A percentile compares a stretch with the other conserved stretches of the same genome.
These are phyloP conservation scores for Colletotrichum sp. DNA, from an alignment of 2,329 filamentous ascomycete species.

Conservation along the genomic window DNA sequence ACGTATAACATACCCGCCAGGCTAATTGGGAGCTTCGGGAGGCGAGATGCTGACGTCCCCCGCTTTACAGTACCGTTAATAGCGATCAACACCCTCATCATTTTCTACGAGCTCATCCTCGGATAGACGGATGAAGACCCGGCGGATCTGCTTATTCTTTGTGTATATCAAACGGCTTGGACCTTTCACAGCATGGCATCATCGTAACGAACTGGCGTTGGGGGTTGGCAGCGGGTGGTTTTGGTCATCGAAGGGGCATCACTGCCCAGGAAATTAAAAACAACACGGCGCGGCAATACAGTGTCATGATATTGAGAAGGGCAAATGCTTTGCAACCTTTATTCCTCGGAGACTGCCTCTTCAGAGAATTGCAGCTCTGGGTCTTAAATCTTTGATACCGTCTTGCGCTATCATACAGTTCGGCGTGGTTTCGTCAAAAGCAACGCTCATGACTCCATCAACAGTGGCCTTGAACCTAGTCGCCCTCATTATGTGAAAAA, in stretches of 20 bases:
- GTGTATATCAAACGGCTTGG: not conserved
- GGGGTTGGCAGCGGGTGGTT: not conserved
- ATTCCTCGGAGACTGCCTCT: not conserved
- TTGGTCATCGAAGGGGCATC: not conserved
- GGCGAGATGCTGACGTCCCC: not conserved
- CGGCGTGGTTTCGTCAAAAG: not conserved
- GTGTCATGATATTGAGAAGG: not conserved
- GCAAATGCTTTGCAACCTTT: not conserved
- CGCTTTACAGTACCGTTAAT: slow-evolving; percentile 77
- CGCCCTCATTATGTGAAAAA: slow-evolving; percentile 4
- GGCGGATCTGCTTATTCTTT: not conserved
- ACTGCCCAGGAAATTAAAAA: not conserved
- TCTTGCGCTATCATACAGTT: slow-evolving; percentile 15
- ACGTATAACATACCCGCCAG: not conserved
- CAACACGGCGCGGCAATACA: not conserved
- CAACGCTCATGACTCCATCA: slow-evolving; percentile 12
- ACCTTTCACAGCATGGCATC: slow-evolving; percentile 5
- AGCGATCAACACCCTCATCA: slow-evolving; percentile 80
- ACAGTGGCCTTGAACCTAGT: not conserved
- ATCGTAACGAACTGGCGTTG: slow-evolving; percentile 20
- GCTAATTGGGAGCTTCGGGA: not conserved
- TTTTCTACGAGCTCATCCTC: slow-evolving; percentile 80
- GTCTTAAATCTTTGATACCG: not conserved
- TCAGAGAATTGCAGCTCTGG: not conserved
- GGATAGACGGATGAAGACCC: slow-evolving; percentile 53